Conservation (phyloP, 2,329 filamentous ascomycete species). For the Xylaria sp. region DNA sequence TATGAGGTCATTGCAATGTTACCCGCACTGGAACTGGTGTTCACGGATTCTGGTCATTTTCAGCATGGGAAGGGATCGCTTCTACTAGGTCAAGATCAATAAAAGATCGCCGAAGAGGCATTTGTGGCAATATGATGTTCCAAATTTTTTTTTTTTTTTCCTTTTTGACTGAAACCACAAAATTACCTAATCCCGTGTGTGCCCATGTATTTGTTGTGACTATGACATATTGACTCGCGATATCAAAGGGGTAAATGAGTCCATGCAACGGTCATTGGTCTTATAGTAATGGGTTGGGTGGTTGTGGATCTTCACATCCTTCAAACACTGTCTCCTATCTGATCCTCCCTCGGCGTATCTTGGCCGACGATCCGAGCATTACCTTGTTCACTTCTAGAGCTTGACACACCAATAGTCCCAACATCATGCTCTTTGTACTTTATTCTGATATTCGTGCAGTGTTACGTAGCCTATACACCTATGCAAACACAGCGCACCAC, state of each 20-base stretch:
- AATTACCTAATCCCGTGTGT: background rate
- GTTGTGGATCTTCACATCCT: background rate
- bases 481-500: slow-evolving; percentile 18
- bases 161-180: slow-evolving; percentile 27
- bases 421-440: background rate
- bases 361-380: too few species aligned
- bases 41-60: slow-evolving; percentile 52
- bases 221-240: background rate
- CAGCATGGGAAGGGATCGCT: slow-evolving; percentile 50
- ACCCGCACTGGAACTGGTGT: slow-evolving; percentile 52
- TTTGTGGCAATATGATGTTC: slow-evolving; percentile 33
- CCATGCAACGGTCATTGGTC: background rate
- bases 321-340: too few species aligned
- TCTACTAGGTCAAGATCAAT: slow-evolving; percentile 51
- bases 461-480: slow-evolving; percentile 23
- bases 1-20: slow-evolving; percentile 45
- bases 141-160: slow-evolving; percentile 15
- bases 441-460: slow-evolving; percentile 20
- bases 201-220: background rate
- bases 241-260: background rate
- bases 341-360: too few species aligned
- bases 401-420: background rate
- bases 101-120: slow-evolving; percentile 49
- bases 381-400: too few species aligned
- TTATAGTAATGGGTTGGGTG: background rate